Base-by-base conservation (phyloP, 2,329 filamentous ascomycete genomes). In the Hypoxylon sp. region DNA sequence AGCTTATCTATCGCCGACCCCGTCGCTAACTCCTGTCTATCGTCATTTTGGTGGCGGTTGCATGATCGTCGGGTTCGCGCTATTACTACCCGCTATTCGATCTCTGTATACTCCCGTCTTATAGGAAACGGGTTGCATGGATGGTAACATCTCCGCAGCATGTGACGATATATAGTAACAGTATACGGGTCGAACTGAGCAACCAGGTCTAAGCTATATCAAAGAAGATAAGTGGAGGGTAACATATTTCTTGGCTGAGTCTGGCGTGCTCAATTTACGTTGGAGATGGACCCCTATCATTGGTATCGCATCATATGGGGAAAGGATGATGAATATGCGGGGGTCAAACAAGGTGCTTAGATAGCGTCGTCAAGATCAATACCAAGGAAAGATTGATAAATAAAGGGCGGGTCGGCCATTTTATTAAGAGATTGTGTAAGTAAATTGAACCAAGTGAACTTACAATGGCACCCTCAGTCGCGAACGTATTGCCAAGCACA, bases 391-490 rank as follows among this genome's bases (percentile, higher is more conserved):
- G 4, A 5, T 62, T 58, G 53, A 68, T 70, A 70, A 65, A 69
- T 67, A 62, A 49, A 21, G 21, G 23, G 14, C n/a, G 30, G 32
- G 13, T 21, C 14, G 3, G 23, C 53, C 10, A 23, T 46, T 14
- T 23, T 25, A 25, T 41, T 19, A 21, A 41, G n/a, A n/a, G 13
- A 36, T 58, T 17, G 28, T 30, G 4, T 11, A 60, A 38, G 4
- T 63, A n/a, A 55, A 55, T 55, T 55, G 21, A 60, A 63, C 50
- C 7, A 50, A 55, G n/a, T 51, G 19, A 9, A 64, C 17, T 10
- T 53, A 73, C n/a, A 51, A 75, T 75, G 74, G 73, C 73, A 13
- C 73, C 74, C 17, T 75, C 73, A 60, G 63, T 74, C 19, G 70
- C 69, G 57, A 73, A 73, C 56, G 67, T 65, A 53, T 64, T 68